A percentile compares a stretch with the other conserved stretches of the same genome.
Conservation (phyloP, 2,329 filamentous ascomycete genomes). For the Pezicula carpinea region DNA sequence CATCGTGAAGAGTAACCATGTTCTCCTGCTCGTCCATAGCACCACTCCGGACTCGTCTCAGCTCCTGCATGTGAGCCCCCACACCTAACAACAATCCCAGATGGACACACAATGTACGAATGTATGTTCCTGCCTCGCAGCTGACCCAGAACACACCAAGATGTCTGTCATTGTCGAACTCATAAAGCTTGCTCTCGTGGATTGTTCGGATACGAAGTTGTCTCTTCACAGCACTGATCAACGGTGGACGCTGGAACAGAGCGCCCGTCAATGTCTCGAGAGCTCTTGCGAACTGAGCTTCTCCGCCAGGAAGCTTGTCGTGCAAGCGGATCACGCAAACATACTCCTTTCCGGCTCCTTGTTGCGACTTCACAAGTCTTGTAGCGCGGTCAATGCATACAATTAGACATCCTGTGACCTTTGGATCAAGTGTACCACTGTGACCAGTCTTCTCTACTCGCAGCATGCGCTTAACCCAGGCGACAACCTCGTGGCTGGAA, state of each 20-base stretch:
- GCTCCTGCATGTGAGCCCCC: constrained; percentile 97
- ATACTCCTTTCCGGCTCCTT: constrained; percentile 98
- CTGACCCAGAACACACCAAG: constrained; percentile 99
- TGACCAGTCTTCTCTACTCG: constrained; percentile 95
- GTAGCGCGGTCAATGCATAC: constrained; percentile 96
- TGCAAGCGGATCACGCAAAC: constrained; percentile 93
- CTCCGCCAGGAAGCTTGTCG: constrained; percentile 89
- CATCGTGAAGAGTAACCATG: constrained; percentile 90
- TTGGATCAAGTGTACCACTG: constrained; percentile 96
- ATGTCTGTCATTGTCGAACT: constrained; percentile 98
- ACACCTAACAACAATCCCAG: constrained; percentile 72
- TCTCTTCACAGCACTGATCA: constrained; percentile 98
- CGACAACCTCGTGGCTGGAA: constrained; percentile 96
- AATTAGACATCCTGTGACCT: constrained; percentile 93
- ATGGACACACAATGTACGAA: constrained; percentile 96
- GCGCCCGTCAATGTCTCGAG: constrained; percentile 95
- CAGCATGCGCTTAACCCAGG: constrained; percentile 97
- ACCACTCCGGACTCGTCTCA: constrained; percentile 87
- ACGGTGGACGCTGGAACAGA: constrained; percentile 91
- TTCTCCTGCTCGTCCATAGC: constrained; percentile 89
- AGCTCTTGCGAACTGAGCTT: constrained; percentile 87
- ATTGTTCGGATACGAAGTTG: constrained; percentile 98
- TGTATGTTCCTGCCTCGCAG: constrained; percentile 98
- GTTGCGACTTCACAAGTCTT: constrained; percentile 96
- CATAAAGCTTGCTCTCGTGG: constrained; percentile 91